Evolutionary conservation across 805 yeast species (phyloP), one percentile per base, ranked within the genome.

Genomic region (Vanderwaltozyma verrucispora): DNA sequence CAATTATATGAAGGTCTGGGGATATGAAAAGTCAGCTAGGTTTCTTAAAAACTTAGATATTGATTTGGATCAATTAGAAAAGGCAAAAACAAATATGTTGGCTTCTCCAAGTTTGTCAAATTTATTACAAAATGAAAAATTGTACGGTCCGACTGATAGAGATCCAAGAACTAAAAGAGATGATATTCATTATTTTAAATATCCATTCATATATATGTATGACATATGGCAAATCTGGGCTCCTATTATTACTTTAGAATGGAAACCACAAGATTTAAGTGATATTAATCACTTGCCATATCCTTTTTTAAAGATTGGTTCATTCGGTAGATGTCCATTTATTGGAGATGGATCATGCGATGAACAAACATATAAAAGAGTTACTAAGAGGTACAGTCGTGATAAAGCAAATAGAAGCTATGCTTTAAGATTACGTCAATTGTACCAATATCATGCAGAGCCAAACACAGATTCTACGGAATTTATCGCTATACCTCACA

Each of bases 141-240:
- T 84, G 12, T 77, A 75, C 55, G 96, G 96, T 11, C 82, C 95
- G 1, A 72, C 80, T 27, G 96, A 88, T 57, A 73, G 95, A 46
- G 96, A 88, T 56, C 92, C 94, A 11, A 72, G 69, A 44, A 92
- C 94, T 2, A 77, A 72, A 46, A 68, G 95, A 39, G 95, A 84
- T 49, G 96, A 89, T 54, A 73, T 81, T 50, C 78, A 80, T 52
- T 83, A 83, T 56, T 84, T 92, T 58, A 77, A 77, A 35, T 77
- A 79, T 28, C 75, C 79, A 6, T 86, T 78, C 59, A 64, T 86
- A 20, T 77, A 80, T 46, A 79, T 86, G 28, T 89, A 80, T 62
- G 98, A 92, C 52, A 65, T 82, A 19, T 71, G 77, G 44, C 88
- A 83, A 49, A 71, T 71, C 18, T 78, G 80, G 43, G 74, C 94